A percentile compares a stretch with the other conserved stretches of the same genome.
phyloP scores from a whole-genome alignment of 148 eudicot species.

The Spergularia bocconei region DNA sequence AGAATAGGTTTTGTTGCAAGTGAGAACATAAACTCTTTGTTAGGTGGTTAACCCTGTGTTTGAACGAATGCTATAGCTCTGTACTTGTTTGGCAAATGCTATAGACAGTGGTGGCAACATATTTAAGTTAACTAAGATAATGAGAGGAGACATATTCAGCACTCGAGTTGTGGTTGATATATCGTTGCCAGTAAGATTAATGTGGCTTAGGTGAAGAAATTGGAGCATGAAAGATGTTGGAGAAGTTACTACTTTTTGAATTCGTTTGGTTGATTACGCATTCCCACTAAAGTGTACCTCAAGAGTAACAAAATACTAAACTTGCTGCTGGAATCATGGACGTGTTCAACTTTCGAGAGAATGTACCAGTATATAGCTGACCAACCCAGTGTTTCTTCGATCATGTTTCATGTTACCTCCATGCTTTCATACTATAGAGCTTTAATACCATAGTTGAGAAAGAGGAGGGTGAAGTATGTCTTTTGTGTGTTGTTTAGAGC shows the following conservation, averaged over 20 bases:
- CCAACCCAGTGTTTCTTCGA: not conserved
- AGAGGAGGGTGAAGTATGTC: not conserved
- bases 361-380: not conserved
- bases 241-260: not conserved
- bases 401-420: not conserved
- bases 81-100: not conserved
- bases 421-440: not conserved
- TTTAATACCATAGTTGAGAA: not conserved
- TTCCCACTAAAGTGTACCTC: no score
- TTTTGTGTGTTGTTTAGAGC: not conserved
- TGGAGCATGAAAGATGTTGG: slow-evolving; percentile 4
- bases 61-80: not conserved
- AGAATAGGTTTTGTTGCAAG: slow-evolving; percentile 6
- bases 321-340: not conserved
- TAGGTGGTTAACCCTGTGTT: not conserved
- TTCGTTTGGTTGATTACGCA: not conserved
- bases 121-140: not conserved
- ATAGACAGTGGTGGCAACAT: not conserved
- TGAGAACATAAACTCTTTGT: not conserved
- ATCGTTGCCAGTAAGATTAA: not conserved
- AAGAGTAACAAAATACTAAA: no score
- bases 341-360: not conserved
- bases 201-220: not conserved
- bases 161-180: not conserved
- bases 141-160: not conserved